Evolutionary conservation across 1,284 basidiomycete species (phyloP).

Genomic region (Malassezia caprae): DNA sequence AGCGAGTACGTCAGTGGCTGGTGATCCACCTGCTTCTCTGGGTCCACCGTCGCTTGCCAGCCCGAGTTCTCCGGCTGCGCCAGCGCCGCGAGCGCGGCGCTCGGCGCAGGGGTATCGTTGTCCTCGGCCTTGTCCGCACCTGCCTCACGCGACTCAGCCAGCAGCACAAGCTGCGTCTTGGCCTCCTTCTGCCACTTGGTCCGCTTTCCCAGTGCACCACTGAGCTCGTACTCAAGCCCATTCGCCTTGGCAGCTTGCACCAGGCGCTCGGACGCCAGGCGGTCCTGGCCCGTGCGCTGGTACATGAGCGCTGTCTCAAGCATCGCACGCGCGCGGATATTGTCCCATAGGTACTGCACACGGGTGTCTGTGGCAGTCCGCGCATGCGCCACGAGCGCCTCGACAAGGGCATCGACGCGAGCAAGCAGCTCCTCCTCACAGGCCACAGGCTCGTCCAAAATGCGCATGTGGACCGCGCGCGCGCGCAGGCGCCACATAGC

Average conservation of each 20-base stretch:
- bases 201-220: slow-evolving; percentile 81
- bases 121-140: slow-evolving; percentile 29
- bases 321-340: slow-evolving; percentile 61
- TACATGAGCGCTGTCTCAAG: slow-evolving; percentile 73
- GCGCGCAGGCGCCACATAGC: slow-evolving; percentile 66
- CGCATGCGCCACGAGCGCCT: slow-evolving; percentile 40
- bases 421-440: slow-evolving; percentile 54
- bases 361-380: slow-evolving; percentile 33
- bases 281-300: slow-evolving; percentile 65
- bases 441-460: slow-evolving; percentile 75
- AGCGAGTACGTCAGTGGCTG: slow-evolving; percentile 67
- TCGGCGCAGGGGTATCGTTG: slow-evolving; percentile 15
- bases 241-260: slow-evolving; percentile 66
- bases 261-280: slow-evolving; percentile 67
- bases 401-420: slow-evolving; percentile 54
- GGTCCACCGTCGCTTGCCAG: slow-evolving; percentile 28
- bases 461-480: slow-evolving; percentile 64
- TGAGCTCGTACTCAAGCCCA: slow-evolving; percentile 77
- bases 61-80: background rate
- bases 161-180: slow-evolving; percentile 79
- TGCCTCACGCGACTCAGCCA: slow-evolving; percentile 62
- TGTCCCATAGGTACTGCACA: slow-evolving; percentile 49
- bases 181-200: slow-evolving; percentile 87
- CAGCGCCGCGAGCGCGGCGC: slow-evolving; percentile 23
- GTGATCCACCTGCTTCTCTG: slow-evolving; percentile 32